A percentile compares a stretch with the other conserved stretches of the same genome.
Conservation (phyloP, 2,329 filamentous ascomycete genomes). For the Rhinocladiella similis region DNA sequence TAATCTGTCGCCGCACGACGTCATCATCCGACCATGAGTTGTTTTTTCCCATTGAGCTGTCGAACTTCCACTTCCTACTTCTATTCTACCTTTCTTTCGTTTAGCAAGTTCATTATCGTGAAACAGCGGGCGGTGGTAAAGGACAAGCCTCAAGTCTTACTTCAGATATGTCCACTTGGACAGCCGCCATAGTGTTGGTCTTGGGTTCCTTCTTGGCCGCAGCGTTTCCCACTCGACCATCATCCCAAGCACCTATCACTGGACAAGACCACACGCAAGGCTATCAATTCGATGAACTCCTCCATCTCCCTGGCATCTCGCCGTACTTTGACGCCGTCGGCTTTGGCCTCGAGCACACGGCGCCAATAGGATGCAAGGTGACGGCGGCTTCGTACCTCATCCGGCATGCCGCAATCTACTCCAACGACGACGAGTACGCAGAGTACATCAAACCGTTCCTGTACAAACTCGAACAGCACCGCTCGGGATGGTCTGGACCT, state of each 20-base stretch:
- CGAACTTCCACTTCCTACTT: too few relatives aligned
- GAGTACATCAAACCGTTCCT: constrained; percentile 26
- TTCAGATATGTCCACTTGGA: not conserved
- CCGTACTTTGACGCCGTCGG: constrained; percentile 27
- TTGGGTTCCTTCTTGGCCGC: not conserved
- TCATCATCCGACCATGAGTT: too few relatives aligned
- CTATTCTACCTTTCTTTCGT: too few relatives aligned
- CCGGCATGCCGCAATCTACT: constrained; percentile 23
- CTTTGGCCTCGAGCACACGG: constrained; percentile 21
- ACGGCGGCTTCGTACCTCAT: constrained; percentile 24
- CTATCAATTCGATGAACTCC: constrained; percentile 23
- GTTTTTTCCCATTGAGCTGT: too few relatives aligned
- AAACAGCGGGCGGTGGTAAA: too few relatives aligned
- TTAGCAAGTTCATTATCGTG: too few relatives aligned
- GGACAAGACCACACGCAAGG: constrained; percentile 22
- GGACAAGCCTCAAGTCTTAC: too few relatives aligned
- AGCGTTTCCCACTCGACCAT: not conserved
- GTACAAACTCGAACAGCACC: constrained; percentile 24
- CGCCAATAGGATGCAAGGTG: constrained; percentile 21
- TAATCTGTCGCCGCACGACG: too few relatives aligned
- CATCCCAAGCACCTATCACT: constrained; percentile 6
- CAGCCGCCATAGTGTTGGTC: not conserved
- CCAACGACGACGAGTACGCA: constrained; percentile 26
- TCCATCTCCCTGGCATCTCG: constrained; percentile 24
- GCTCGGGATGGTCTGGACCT: constrained; percentile 19